Conservation (phyloP, 2,329 filamentous ascomycete species). For the Aspergillus floridensis region DNA sequence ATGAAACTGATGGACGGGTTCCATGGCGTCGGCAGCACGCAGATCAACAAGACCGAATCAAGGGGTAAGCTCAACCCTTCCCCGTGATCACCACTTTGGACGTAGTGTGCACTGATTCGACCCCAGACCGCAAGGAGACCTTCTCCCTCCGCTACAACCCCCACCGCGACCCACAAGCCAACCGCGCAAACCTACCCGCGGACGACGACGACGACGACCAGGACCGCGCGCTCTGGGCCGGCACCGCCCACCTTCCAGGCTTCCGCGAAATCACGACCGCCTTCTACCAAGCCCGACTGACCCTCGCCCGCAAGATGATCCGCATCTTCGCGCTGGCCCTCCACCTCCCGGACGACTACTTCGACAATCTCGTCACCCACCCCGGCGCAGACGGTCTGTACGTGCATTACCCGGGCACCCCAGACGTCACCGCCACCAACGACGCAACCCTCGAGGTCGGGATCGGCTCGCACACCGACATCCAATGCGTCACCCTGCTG, state of each 20-base stretch:
- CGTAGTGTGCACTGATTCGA: no score
- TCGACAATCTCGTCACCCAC: constrained; percentile 54
- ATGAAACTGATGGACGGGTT: constrained; percentile 53
- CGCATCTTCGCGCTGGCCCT: constrained; percentile 56
- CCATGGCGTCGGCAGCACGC: constrained; percentile 27
- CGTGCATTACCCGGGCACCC: constrained; percentile 47
- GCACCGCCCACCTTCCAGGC: constrained; percentile 46
- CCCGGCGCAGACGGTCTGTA: constrained; percentile 49
- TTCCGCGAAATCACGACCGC: constrained; percentile 22
- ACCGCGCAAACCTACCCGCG: constrained; percentile 42
- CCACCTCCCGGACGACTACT: constrained; percentile 54
- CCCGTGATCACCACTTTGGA: neutral
- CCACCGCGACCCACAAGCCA: constrained; percentile 49
- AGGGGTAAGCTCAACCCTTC: constrained; percentile 36
- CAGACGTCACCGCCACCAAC: constrained; percentile 25
- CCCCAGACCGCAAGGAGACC: constrained; percentile 51
- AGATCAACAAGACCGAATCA: constrained; percentile 31
- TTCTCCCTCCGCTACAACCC: constrained; percentile 56
- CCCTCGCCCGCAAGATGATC: constrained; percentile 52
- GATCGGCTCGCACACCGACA: constrained; percentile 49
- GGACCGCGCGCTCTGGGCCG: constrained; percentile 55
- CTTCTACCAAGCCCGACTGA: constrained; percentile 35
- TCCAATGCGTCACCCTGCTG: constrained; percentile 52
- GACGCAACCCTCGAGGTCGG: constrained; percentile 36
- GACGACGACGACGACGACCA: constrained; percentile 40